Base-by-base conservation (phyloP, 148 eudicot genomes). In the Fagopyrum esculentum region DNA sequence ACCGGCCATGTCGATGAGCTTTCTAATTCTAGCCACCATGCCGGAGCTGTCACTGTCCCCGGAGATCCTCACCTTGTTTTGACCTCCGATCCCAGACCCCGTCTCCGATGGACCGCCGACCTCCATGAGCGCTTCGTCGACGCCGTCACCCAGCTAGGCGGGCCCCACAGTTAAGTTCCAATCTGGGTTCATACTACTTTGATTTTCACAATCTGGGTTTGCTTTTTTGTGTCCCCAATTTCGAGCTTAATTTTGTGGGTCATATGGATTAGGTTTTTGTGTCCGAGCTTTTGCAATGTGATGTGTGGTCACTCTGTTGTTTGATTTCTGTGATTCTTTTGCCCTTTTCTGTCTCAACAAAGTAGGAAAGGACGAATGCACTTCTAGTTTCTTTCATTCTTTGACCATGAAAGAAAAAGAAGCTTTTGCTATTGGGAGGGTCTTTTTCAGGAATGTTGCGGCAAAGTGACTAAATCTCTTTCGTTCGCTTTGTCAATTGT, bases 61-160 rank as follows among this genome's bases (percentile, higher is more conserved):
- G 85, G 79, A 6, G 97, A 91, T 81, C 89, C 93, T 30, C 79
- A 89, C 30, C 74, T 91, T 40, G 90, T 91, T 43, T 78, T 91
- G 76, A 91, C 91, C 45, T 83, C 93, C 52, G 97, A 91, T 80
- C 93, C 90, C 4, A 91, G 87, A 77, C 93, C 97, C 50, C 89
- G 97, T 0, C 93, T 91, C 76, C 81, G 97, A 12, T 91, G 97
- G 97, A 91, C 93, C 12, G 79, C 90, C 16, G 93, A 91, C 79
- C 93, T 91, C 76, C 97, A 91, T 64, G 97, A 91, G 45, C 88
- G 97, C 19, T 91, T 91, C 56, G 87, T 91, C 73, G 97, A 91
- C 66, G 97, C 97, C 50, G 93, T 91, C 74, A 86, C 97, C 74
- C 93, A 91, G 84, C 97, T 91, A 46, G 97, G 97, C 45, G 97